phyloP scores from a whole-genome alignment of 192 early-diverging fungal genomes.

The Paraglomus brasilianum region DNA sequence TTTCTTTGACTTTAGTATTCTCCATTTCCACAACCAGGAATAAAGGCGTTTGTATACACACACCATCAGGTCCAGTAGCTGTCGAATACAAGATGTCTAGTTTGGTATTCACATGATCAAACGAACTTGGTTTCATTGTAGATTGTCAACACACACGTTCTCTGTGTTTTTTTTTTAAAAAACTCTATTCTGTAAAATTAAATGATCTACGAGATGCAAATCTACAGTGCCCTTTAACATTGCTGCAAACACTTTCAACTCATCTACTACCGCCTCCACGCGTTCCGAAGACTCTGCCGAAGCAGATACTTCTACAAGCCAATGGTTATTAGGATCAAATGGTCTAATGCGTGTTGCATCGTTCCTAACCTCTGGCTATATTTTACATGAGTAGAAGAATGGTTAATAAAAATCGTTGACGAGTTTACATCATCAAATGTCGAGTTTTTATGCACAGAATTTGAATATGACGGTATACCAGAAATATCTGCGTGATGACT shows the following conservation, averaged over 20 bases:
- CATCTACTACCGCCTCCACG: slow-evolving; percentile 49
- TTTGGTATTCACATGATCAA: too few species aligned
- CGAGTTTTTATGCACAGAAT: background rate
- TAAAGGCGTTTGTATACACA: too few species aligned
- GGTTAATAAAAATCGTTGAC: background rate
- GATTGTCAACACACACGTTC: too few species aligned
- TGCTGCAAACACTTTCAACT: slow-evolving; percentile 48
- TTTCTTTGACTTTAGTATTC: too few species aligned
- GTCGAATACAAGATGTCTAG: too few species aligned
- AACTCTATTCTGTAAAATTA: slow-evolving; percentile 23
- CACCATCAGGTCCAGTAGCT: too few species aligned
- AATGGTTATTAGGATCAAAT: slow-evolving; percentile 48
- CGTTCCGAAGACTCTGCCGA: slow-evolving; percentile 54
- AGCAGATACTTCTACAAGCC: slow-evolving; percentile 62
- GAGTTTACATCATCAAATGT: background rate
- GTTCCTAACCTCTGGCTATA: slow-evolving; percentile 45
- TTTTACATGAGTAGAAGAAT: too few species aligned
- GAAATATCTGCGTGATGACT: slow-evolving; percentile 59
- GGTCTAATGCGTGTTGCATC: slow-evolving; percentile 48
- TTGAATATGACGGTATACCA: slow-evolving; percentile 30
- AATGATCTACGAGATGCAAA: slow-evolving; percentile 28
- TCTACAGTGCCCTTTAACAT: slow-evolving; percentile 34
- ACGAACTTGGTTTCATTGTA: too few species aligned
- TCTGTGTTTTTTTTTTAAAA: too few species aligned
- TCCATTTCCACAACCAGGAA: too few species aligned